Base-by-base conservation (phyloP, 2,329 filamentous ascomycete genomes). In the Hawksworthiomyces lignivorus region DNA sequence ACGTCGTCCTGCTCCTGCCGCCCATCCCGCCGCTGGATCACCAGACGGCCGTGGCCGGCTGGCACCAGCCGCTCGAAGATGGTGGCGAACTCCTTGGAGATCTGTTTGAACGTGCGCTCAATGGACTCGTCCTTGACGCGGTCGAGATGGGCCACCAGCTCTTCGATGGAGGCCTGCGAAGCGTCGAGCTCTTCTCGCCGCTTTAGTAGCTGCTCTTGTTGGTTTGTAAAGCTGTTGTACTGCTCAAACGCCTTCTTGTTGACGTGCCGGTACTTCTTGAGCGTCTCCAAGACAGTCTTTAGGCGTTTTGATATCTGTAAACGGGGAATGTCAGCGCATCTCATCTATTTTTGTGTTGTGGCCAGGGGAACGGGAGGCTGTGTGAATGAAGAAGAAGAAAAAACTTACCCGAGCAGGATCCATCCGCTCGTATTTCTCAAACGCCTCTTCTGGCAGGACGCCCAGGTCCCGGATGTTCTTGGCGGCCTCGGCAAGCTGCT, bases 221-320 rank as follows among this genome's bases (percentile, higher is more conserved):
- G 87, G 38, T 82, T 84, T 7, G 90, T 96, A 61, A 97, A 98
- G 65, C 82, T 94, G 67, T 90, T 94, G 69, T 97, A 98, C 62
- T 98, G 92, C 64, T 98, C 94, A 58, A 97, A 95, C 0, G 92
- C 92, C 67, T 98, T 97, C 68, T 97, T 98, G 75, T 98, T 98
- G 66, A 98, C 89, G 56, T 96, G 87, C 42, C 88, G 87, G 67
- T 92, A 97, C 60, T 96, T 95, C 67, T 97, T 97, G 41, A 97
- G 72, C 0, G 85, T 81, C 53, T 95, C 87, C 49, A 94, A 94
- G 56, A 90, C 87, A 56, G 89, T 94, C 65, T 92, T 88, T 19
- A 97, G 77, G 43, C 82, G 81, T 30, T 67, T 68, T n/a, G 69
- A 68, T 45, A 78, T 77, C 71, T 78, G 47, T 10, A 26, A 8